These are phyloP conservation scores for Echinochloa phyllopogon DNA, from an alignment of 176 grass and related monocot species.

Conservation along the genomic window DNA sequence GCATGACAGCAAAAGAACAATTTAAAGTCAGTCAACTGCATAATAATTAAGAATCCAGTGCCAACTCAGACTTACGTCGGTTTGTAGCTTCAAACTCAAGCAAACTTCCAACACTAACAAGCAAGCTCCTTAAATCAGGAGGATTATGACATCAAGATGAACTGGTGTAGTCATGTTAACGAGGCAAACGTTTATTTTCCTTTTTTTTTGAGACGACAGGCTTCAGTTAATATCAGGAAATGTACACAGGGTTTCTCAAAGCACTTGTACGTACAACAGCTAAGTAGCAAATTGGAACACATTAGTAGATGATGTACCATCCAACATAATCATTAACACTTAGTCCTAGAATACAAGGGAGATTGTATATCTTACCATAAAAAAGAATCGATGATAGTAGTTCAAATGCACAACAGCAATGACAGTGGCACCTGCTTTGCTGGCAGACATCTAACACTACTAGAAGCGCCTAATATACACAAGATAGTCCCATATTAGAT, in stretches of 20 bases:
- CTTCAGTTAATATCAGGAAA: background rate
- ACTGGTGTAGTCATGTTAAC: background rate
- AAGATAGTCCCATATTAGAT: background rate
- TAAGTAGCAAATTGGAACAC: background rate
- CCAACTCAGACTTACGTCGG: constrained; percentile 5
- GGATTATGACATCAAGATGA: background rate
- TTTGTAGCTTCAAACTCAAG: background rate
- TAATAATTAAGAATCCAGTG: constrained; percentile 10
- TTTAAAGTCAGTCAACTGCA: background rate
- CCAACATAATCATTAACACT: background rate
- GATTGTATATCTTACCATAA: background rate
- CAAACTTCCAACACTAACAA: background rate
- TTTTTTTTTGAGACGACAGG: background rate
- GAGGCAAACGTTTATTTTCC: background rate
- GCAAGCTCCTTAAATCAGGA: background rate
- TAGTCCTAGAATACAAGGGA: background rate
- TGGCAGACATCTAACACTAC: background rate
- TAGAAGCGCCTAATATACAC: background rate
- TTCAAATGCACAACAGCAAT: background rate
- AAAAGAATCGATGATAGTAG: background rate
- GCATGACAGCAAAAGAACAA: background rate
- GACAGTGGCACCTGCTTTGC: background rate
- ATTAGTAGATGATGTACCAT: background rate
- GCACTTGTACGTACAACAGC: background rate
- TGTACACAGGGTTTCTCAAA: background rate